A percentile compares a stretch with the other conserved stretches of the same genome.
Evolutionary conservation across 2,329 filamentous ascomycete genomes (phyloP).

Genomic region (Diaporthe velutina): DNA sequence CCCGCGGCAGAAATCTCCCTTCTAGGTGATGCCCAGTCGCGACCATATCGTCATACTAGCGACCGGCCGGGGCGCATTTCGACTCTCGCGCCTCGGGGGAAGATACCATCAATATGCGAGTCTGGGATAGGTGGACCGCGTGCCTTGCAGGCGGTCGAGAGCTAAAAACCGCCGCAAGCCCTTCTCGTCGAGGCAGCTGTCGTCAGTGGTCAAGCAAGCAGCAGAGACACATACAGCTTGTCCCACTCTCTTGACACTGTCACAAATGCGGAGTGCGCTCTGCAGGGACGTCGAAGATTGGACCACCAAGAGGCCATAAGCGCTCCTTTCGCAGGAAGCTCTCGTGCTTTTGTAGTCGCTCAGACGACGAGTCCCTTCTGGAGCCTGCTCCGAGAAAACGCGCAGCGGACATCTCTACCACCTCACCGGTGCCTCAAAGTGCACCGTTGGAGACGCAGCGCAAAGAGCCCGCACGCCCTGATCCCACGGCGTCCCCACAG

Average conservation of each 20-base stretch:
- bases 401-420: not conserved
- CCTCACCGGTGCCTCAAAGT: not conserved
- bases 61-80: not conserved
- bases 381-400: not conserved
- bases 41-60: not conserved
- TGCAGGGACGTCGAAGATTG: slow-evolving; percentile 1
- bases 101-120: not conserved
- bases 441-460: not conserved
- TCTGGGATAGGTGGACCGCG: not conserved
- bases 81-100: not conserved
- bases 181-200: not conserved
- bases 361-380: not conserved
- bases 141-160: slow-evolving; percentile 6
- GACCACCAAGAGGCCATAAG: not conserved
- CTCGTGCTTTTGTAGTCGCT: slow-evolving; percentile 2
- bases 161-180: not conserved
- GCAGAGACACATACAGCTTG: not conserved
- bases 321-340: slow-evolving; percentile 6
- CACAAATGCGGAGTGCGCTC: slow-evolving; percentile 1
- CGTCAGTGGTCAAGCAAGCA: not conserved
- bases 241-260: not conserved
- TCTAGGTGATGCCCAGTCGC: not conserved
- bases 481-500: not conserved
- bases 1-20: slow-evolving; percentile 16
- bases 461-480: not conserved